Base-by-base conservation (phyloP, 768 basidiomycete genomes). In the Amanita fuliginea region DNA sequence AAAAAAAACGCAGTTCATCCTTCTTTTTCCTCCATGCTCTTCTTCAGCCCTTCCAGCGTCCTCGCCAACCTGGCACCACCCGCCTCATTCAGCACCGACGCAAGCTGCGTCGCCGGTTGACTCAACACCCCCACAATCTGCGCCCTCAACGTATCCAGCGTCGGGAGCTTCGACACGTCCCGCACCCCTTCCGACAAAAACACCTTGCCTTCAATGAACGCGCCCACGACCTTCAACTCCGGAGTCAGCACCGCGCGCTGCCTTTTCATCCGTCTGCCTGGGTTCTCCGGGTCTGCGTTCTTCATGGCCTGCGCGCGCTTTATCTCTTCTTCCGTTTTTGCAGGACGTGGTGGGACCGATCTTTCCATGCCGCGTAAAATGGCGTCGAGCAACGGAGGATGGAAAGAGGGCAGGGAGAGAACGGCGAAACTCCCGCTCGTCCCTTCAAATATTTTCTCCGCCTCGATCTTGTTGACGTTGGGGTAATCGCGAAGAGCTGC, bases 91-190 rank as follows among this genome's bases (percentile, higher is more conserved):
- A 90, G 62, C 37, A 87, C 74, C 42, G 77, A 81, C 3, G 85
- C 78, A 42, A 94, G 70, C 63, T 88, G 83, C 53, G 76, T 71
- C 9, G 78, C 81, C 39, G 88, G 89, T 11, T 80, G 72, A 51
- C 83, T 83, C 53, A 97, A 62, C 65, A 96, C 54, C 6, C 92
- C 93, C 11, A 94, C 83, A 49, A 97, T 74, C 64, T 95, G 91
- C 14, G 82, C 82, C 46, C 85, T 67, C 53, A 96, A 64, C 2
- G 78, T 81, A 34, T 86, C 84, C 58, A 95, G 64, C 39, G 83
- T 77, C 18, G 92, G 93, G 46, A 95, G 65, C 56, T 80, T 78
- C 28, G 82, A 77, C 4, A 92, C 77, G 11, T 78, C 72, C 59
- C 72, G 67, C 48, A 92, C 67, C 4, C 74, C 73, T 8, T 72